Percentiles rank a stretch among this genome's conserved stretches.
These are phyloP conservation scores for Acer saccharum DNA, from an alignment of 345 rosid species.

Conservation along the genomic window DNA sequence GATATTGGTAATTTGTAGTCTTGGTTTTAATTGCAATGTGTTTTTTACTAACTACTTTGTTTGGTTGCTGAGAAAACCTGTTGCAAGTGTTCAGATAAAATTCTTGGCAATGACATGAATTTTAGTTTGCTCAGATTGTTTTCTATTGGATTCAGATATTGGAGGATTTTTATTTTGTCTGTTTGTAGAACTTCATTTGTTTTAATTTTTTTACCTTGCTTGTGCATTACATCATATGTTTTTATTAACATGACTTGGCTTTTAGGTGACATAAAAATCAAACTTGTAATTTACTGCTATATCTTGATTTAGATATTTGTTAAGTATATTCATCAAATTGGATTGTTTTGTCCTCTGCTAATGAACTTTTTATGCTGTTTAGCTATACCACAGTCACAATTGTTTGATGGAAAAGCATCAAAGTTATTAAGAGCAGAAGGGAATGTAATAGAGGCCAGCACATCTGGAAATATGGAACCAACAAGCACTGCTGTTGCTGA, in stretches of 20 bases:
- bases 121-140: no score
- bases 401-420: slow-evolving; percentile 28
- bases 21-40: neutral
- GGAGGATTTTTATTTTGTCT: neutral
- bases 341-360: slow-evolving; percentile 8
- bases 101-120: no score
- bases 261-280: neutral
- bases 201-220: no score
- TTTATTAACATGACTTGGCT: neutral
- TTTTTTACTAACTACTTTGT: neutral
- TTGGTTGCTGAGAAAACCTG: neutral
- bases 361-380: slow-evolving; percentile 13
- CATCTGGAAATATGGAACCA: slow-evolving; percentile 19
- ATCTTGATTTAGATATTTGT: slow-evolving; percentile 9
- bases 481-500: slow-evolving; percentile 20
- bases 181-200: neutral
- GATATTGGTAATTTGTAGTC: neutral
- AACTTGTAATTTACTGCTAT: neutral
- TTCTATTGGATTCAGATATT: no score
- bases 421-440: slow-evolving; percentile 20
- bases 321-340: neutral
- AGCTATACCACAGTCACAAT: slow-evolving; percentile 42
- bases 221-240: neutral
- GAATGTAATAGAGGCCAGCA: slow-evolving; percentile 14
- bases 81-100: no score